phyloP scores from a whole-genome alignment of 495 filamentous ascomycete species.

The Aspergillus wentii region DNA sequence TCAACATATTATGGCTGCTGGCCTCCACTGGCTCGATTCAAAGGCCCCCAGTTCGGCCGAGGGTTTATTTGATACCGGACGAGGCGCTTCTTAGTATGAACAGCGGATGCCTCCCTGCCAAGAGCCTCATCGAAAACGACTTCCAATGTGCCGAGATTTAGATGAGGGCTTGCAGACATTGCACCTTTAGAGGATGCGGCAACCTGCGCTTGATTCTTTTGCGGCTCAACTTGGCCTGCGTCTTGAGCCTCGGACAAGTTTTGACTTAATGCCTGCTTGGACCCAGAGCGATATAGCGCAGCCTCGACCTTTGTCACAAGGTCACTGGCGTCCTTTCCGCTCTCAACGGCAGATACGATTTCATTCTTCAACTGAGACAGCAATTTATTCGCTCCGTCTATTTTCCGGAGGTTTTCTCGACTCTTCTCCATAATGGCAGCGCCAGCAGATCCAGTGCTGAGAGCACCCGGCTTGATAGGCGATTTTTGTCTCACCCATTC shows the following conservation, averaged over 20 bases:
- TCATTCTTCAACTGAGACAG: constrained; percentile 31
- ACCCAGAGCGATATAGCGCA: constrained; percentile 36
- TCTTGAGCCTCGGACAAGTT: constrained; percentile 10
- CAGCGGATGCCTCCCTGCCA: constrained; percentile 55
- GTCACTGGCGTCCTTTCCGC: constrained; percentile 29
- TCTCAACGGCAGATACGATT: constrained; percentile 26
- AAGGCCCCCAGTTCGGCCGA: constrained; percentile 86
- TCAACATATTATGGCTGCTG: too few relatives aligned
- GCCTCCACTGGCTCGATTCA: constrained; percentile 57
- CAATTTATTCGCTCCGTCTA: constrained; percentile 14
- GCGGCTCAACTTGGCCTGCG: constrained; percentile 3
- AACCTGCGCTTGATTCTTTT: constrained; percentile 14
- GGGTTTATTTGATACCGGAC: constrained; percentile 88
- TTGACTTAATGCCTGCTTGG: constrained; percentile 12
- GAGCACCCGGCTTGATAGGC: constrained; percentile 62
- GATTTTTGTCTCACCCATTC: constrained; percentile 79
- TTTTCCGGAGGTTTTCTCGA: constrained; percentile 18
- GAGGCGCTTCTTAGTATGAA: constrained; percentile 46
- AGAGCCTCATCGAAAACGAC: constrained; percentile 80
- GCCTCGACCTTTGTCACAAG: constrained; percentile 43
- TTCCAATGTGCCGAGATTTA: constrained; percentile 40
- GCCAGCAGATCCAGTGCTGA: constrained; percentile 65
- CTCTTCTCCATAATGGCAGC: constrained; percentile 57
- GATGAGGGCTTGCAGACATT: constrained; percentile 1
- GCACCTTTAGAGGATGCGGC: constrained; percentile 4